Base-by-base conservation (phyloP, 257 asterid species). In the Nicotiana knightiana region DNA sequence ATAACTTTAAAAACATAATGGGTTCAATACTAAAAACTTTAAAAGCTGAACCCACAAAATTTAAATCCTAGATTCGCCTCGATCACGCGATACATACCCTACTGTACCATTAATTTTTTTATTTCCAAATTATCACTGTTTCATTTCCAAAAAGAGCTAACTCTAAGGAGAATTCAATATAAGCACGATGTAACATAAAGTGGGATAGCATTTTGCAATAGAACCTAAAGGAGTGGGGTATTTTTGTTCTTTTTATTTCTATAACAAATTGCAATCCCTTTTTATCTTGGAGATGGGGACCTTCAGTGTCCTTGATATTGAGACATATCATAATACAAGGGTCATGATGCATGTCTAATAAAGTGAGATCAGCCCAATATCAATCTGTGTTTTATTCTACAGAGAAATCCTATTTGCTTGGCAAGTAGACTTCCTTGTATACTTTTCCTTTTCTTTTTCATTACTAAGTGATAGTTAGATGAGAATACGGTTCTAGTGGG, bases 301-400 rank as follows among this genome's bases (percentile, higher is more conserved):
- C 91, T 85, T 51, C 37, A 79, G 80, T 89, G 92, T 81, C 85
- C 67, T 71, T 78, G 82, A 85, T 84, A 86, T 89, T 83, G 96
- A 88, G 97, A 94, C 97, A 94, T 59, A 91, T 93, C 97, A 94
- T 93, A 93, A 91, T 90, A 87, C 93, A 88, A 92, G 75, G 88
- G 92, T 85, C 92, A 94, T 94, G 94, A 94, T 94, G 93, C 91
- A 92, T 93, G 97, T 92, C 94, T 87, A 88, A 80, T 88, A 93
- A 92, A 93, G 96, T 84, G 89, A 89, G 82, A 1, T 28, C 30
- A 79, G 82, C 90, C 86, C 93, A 82, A 85, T 91, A 91, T 85
- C 91, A 88, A 91, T 91, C 96, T 91, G 61, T 62, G 28, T 63
- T 61, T 85, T 81, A 90, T 87, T 88, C 88, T 88, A 87, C 87